Base-by-base conservation (phyloP, 129 eudicot genomes). In the Flaveria brownii region DNA sequence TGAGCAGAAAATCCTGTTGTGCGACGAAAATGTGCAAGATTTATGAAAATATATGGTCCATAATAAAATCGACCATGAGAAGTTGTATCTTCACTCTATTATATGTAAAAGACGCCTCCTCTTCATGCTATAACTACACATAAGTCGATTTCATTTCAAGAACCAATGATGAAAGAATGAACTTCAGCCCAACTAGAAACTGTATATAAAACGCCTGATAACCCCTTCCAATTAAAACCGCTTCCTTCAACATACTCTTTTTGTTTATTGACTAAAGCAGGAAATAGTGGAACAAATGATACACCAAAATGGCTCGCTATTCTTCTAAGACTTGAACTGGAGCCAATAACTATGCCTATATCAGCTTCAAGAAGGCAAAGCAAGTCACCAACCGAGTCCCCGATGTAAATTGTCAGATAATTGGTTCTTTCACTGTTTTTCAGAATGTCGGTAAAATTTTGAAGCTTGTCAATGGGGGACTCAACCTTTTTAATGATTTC, bases 351-450 rank as follows among this genome's bases (percentile, higher is more conserved):
- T 39, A 94, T 91, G 43, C 98, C 98, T 66, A 94, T 77, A 60
- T 94, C 98, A 57, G 98, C 97, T 78, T 91, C 83, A 3, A 94
- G 96, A 68, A 94, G 87, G 78, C 98, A 91, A 65, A 94, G 97
- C 83, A 94, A 89, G 85, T 94, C 98, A 20, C 98, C 97, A 23
- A 94, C 90, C 6, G 98, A 91, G 80, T 94, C 97, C 10, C 98
- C 98, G 4, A 94, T 87, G 71, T 94, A 91, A 23, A 94, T 74
- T 11, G 86, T 88, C 47, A 87, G 55, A 25, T 33, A 82, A 71
- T 33, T 84, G 74, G 68, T 85, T 79, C 68, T 39, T 74, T 60
- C 26, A 77, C 73, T 8, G 17, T 77, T 80, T n/a, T 77, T 68
- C 63, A 87, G 25, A 57, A 91, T 86, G 42, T 81, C 65, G 1